Conservation (phyloP, 1,284 basidiomycete genomes). For the Agaricales sp. region DNA sequence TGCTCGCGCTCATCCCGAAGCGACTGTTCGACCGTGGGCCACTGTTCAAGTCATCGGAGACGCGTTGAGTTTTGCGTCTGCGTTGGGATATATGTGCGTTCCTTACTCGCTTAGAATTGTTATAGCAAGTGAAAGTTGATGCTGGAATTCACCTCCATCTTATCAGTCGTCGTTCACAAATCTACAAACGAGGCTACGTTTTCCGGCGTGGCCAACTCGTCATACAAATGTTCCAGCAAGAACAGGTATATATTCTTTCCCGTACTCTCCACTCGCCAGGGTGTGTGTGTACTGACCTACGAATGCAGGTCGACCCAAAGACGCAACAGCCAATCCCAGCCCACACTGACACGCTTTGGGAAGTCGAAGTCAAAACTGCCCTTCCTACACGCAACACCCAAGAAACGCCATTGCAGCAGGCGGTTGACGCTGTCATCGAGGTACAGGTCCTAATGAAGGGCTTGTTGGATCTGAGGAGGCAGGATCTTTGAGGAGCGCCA, state of each 20-base stretch:
- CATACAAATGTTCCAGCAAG: constrained; percentile 77
- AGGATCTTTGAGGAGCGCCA: constrained; percentile 38
- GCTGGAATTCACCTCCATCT: background rate
- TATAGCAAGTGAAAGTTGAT: background rate
- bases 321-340: constrained; percentile 64
- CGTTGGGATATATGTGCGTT: constrained; percentile 56
- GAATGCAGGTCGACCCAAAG: constrained; percentile 53
- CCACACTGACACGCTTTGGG: constrained; percentile 67
- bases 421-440: constrained; percentile 63
- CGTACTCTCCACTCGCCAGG: no score
- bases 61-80: constrained; percentile 65
- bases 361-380: constrained; percentile 75
- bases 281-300: constrained; percentile 3
- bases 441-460: constrained; percentile 75
- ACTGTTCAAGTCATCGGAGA: constrained; percentile 67
- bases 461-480: constrained; percentile 57
- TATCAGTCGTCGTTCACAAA: constrained; percentile 54
- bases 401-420: constrained; percentile 49
- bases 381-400: constrained; percentile 63
- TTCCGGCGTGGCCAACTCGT: constrained; percentile 59
- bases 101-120: no score
- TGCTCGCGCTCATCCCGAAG: constrained; percentile 66
- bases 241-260: constrained; percentile 40
- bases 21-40: constrained; percentile 74
- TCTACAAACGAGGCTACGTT: constrained; percentile 68